Evolutionary conservation across 129 eudicot species (phyloP).

Genomic region (Silybum marianum): DNA sequence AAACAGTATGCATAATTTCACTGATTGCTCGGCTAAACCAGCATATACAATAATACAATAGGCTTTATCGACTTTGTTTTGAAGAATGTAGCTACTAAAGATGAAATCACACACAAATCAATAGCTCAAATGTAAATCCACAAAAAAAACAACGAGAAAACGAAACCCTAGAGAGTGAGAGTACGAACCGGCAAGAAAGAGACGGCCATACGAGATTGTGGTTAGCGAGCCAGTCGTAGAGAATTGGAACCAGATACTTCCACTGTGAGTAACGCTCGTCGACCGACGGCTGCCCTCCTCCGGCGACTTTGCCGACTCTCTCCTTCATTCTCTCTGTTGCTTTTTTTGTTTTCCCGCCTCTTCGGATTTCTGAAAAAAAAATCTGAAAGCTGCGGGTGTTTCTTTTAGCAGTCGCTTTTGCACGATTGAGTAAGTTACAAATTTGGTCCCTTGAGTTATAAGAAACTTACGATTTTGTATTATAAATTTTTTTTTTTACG

Average conservation of each 20-base stretch:
- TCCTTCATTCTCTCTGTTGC: conserved; percentile 38
- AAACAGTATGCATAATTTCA: not conserved
- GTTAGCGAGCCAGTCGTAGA: conserved; percentile 88
- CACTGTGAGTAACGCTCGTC: conserved; percentile 69
- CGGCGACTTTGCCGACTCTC: conserved; percentile 35
- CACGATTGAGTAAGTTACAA: not conserved
- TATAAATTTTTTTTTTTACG: no score
- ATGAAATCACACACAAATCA: not conserved
- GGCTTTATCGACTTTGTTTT: not conserved
- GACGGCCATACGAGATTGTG: conserved; percentile 96
- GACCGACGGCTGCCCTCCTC: conserved; percentile 37
- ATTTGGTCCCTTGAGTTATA: conserved; percentile 7
- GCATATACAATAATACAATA: not conserved
- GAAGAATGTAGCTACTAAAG: not conserved
- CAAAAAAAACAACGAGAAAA: not conserved
- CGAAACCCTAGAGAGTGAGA: not conserved
- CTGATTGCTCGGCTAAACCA: not conserved
- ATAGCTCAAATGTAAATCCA: not conserved
- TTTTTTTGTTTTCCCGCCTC: conserved; percentile 11
- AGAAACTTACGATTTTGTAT: no score
- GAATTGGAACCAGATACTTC: conserved; percentile 78
- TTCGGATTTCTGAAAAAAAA: conserved; percentile 6
- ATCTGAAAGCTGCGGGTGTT: not conserved
- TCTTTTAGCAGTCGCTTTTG: not conserved
- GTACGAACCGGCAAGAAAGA: conserved; percentile 71